Evolutionary conservation across 2,329 filamentous ascomycete genomes (phyloP), one percentile per base, ranked within the genome.

Genomic region (Pyrenophora teres): DNA sequence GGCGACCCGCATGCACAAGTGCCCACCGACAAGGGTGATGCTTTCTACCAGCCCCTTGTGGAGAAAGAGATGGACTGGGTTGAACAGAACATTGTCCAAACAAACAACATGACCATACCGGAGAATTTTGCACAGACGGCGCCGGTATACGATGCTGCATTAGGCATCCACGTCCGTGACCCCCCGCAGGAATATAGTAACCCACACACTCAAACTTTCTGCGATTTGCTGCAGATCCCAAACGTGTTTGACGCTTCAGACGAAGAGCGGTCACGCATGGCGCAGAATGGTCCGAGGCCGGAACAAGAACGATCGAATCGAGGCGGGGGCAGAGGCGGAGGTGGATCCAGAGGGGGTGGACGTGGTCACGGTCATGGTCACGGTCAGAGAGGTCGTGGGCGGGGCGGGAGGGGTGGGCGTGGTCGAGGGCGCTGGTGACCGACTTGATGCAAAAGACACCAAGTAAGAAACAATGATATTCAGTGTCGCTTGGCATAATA

Each of bases 171-270:
- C 19, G 83, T 85, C 0, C 65, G 78, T 0, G 78, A 86, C n/a
- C 82, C 86, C 70, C 90, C 92, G 1, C 77, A 80, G 1, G 92
- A 97, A 74, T 93, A 93, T 70, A 90, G 85, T 3, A 97, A 94
- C 67, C 87, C 88, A 10, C 93, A 97, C 75, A 97, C 92, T 6
- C 79, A 78, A n/a, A 75, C 79, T 3, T 97, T 93, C 69, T 99
- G 94, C 73, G 78, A 86, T 49, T 75, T 97, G 48, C 65, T 97
- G 1, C 86, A 83, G 7, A 86, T 99, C 30, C 77, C 83, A 5
- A 96, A 97, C 70, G 80, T 86, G 8, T 96, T 87, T 78, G 81
- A 88, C 62, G 83, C 88, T 2, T 85, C 77, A n/a, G 82, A 87
- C 2, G 86, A 91, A 64, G 89, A 96, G 70, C 82, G 70, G 42